Conservation (phyloP, 768 basidiomycete genomes). For the Lentinus tigrinus region DNA sequence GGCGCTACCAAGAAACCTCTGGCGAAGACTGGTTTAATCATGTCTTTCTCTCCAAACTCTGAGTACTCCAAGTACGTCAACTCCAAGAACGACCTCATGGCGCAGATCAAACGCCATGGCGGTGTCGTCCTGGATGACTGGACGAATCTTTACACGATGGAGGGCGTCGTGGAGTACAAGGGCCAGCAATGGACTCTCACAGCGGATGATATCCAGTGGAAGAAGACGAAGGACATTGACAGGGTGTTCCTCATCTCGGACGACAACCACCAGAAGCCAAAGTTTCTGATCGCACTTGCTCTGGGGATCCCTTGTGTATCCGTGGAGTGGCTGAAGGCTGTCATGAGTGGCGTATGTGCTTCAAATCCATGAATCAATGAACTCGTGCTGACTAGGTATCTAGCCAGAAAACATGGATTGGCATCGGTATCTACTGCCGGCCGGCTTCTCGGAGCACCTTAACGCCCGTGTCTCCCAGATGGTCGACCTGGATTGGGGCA, state of each 20-base stretch:
- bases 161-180: conserved; percentile 43
- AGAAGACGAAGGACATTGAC: conserved; percentile 41
- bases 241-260: conserved; percentile 70
- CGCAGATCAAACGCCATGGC: conserved; percentile 47
- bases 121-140: conserved; percentile 66
- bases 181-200: conserved; percentile 55
- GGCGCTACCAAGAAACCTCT: conserved; percentile 28
- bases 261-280: conserved; percentile 66
- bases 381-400: neutral
- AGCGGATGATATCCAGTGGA: conserved; percentile 47
- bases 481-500: conserved; percentile 51
- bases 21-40: conserved; percentile 54
- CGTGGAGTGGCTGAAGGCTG: conserved; percentile 51
- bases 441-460: conserved; percentile 45
- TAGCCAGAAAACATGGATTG: conserved; percentile 47
- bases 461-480: conserved; percentile 44
- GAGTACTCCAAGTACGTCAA: conserved; percentile 34
- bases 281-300: conserved; percentile 79
- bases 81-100: conserved; percentile 43
- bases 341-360: conserved; percentile 30
- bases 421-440: conserved; percentile 56
- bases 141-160: conserved; percentile 52
- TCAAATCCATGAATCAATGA: neutral
- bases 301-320: conserved; percentile 83
- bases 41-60: conserved; percentile 46